These are phyloP conservation scores for Parsonsia alboflavescens DNA, from an alignment of 257 asterid genomes.

Conservation along the genomic window DNA sequence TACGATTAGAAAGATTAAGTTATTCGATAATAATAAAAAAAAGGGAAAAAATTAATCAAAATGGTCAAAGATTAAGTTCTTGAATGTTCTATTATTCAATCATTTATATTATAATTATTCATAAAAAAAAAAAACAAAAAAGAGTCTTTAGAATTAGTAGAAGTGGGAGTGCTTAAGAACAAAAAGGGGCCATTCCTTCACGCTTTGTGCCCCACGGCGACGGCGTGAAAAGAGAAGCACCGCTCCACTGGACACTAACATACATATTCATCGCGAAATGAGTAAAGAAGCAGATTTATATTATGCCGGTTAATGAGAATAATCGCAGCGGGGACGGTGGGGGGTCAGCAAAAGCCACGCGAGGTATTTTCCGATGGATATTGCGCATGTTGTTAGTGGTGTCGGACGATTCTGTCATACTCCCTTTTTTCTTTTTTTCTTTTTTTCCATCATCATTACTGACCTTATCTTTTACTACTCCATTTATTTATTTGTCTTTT, in stretches of 20 bases:
- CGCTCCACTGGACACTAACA: background rate
- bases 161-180: background rate
- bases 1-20: no score
- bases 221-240: slow-evolving; percentile 10
- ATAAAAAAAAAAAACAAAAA: no score
- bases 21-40: no score
- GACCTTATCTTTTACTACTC: no score
- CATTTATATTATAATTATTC: no score
- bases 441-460: background rate
- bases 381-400: slow-evolving; percentile 14
- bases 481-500: background rate
- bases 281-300: background rate
- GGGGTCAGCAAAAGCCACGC: slow-evolving; percentile 17
- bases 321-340: background rate
- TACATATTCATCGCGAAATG: slow-evolving; percentile 10
- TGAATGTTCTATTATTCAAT: no score
- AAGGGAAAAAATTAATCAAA: no score
- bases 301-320: slow-evolving; percentile 9
- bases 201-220: background rate
- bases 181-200: background rate
- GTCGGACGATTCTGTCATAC: slow-evolving; percentile 17
- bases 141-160: no score
- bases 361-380: slow-evolving; percentile 10
- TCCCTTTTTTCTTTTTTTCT: no score
- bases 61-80: no score